Evolutionary conservation across 305 asterid species (phyloP), one percentile per base, ranked within the genome.

Genomic region (Solanum hybrid): DNA sequence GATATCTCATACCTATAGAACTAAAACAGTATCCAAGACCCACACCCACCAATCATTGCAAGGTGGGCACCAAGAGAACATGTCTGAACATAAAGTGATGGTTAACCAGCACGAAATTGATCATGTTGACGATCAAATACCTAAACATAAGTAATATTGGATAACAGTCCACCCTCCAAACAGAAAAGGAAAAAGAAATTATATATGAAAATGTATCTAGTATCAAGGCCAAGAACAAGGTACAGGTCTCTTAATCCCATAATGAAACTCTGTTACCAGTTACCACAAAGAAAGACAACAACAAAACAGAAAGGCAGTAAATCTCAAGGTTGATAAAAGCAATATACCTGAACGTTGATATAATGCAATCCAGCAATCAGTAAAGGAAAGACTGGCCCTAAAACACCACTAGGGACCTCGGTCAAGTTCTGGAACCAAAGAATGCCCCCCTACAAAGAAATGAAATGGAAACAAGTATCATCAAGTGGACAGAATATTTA

Each of bases 341-440:
- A 84, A 89, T 64, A 90, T 93, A 96, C 99, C 98, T 94, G 96
- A 89, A 97, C 91, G 90, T 91, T 95, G 77, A 91, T 89, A 87
- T 93, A 93, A 95, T 97, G 98, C 95, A 97, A 91, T 78, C 94
- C 96, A 35, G 96, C 96, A 85, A 96, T 94, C 84, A 93, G 40
- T 77, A 96, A 91, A 78, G 99, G 99, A 90, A 97, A 86, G 90
- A 95, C 90, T 61, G 97, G 96, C 90, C 99, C 99, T 89, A 93
- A 90, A 67, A 29, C 91, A 76, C 97, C 98, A 85, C 92, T 96
- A 73, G 99, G 95, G 90, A 89, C 90, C 87, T 95, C 98, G 18
- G 96, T 95, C 94, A 97, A 93, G 91, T 96, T 93, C 92, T 95
- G 97, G 93, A 97, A 97, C 99, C 99, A 97, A 81, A 95, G 91